Conservation (phyloP, 2,329 filamentous ascomycete genomes). For the Fusarium neocosmosporiellum region DNA sequence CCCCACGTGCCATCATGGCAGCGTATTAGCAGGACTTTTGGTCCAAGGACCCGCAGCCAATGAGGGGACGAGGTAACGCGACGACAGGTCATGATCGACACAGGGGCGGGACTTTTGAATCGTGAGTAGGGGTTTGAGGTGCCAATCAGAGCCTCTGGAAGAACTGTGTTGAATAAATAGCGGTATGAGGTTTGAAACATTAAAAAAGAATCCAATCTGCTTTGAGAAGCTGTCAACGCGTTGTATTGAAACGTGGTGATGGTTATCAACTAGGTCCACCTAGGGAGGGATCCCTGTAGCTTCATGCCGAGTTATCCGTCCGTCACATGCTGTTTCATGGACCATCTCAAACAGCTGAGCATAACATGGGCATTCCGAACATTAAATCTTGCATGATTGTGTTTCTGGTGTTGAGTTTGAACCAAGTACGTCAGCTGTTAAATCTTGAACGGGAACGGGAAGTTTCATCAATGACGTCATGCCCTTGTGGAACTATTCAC, state of each 20-base stretch:
- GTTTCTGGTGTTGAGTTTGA: neutral
- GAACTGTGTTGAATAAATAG: neutral
- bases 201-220: neutral
- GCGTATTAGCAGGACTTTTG: slow-evolving; percentile 32
- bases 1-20: slow-evolving; percentile 34
- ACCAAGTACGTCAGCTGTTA: neutral
- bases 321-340: neutral
- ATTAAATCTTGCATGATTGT: neutral
- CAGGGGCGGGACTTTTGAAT: slow-evolving; percentile 21
- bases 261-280: neutral
- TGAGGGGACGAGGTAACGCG: neutral
- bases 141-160: neutral
- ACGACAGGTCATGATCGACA: slow-evolving; percentile 25
- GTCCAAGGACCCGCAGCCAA: slow-evolving; percentile 29
- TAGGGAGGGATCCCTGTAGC: neutral
- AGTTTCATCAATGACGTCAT: neutral
- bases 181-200: neutral
- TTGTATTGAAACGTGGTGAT: neutral
- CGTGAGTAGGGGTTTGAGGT: neutral
- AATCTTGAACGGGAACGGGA: neutral
- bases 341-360: neutral
- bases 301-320: neutral
- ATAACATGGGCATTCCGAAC: neutral
- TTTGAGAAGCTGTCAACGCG: neutral
- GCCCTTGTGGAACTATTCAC: neutral